Evolutionary conservation across 1,139 yeast species (phyloP), one percentile per base, ranked within the genome.

Genomic region (Meyerozyma elateridarum): DNA sequence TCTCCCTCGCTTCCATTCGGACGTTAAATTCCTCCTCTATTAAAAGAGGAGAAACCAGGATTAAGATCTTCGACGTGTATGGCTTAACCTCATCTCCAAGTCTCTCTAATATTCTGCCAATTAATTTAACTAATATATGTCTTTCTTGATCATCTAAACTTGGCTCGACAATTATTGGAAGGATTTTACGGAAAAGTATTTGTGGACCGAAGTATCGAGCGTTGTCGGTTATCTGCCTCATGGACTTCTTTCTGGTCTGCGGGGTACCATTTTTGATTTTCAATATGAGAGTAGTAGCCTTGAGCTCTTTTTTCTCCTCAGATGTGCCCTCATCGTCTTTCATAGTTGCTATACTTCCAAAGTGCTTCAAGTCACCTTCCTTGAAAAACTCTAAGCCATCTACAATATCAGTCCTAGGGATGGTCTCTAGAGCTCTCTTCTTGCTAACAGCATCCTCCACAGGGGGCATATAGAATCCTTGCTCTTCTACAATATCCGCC

Each of bases 181-280:
- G 61, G 6, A 85, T 67, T 39, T 76, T 80, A 36, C 76, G 73
- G 47, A 89, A 81, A 14, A 88, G 53, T 0, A 77, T 53, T 32
- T 75, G 71, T 1, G 96, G 81, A 0, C 96, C 96, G 45, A 79
- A 75, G 9, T 59, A 59, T 6, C 66, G 59, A 0, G 93, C 82
- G 41, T 71, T 70, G 32, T 79, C 87, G 2, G 85, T 75, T 15
- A 89, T 54, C 26, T 72, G 68, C 35, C 93, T 65, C 56, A 87
- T 56, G 0, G 96, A 81, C n/a, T 63, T 59, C 49, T 85, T 88
- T 31, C 97, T 66, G 7, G 70, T 64, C 0, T 66, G 56, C 4
- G 84, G 83, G 3, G 78, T 60, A 3, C 96, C 96, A 52, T 89
- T 88, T 47, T 88, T 88, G 30, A 88, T 69, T 42, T 73, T 75